Conservation (phyloP, 129 eudicot species). For the Flaveria trinervia region DNA sequence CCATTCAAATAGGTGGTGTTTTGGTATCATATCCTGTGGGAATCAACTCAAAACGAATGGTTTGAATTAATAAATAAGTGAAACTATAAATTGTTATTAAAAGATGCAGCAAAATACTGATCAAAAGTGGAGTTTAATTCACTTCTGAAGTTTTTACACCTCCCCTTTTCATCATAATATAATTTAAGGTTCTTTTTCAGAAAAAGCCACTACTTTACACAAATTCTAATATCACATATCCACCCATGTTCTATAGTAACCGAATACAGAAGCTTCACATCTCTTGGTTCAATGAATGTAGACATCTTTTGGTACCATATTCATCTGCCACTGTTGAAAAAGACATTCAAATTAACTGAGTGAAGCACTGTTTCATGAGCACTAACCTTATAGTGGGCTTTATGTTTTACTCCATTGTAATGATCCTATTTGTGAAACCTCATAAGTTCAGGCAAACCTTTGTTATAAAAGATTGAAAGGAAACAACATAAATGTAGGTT, state of each 20-base stretch:
- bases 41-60: conserved; percentile 15
- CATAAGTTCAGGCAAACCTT: conserved; percentile 38
- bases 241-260: conserved; percentile 34
- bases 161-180: conserved; percentile 25
- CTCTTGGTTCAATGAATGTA: conserved; percentile 34
- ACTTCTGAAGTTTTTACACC: conserved; percentile 24
- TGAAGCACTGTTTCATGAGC: conserved; percentile 36
- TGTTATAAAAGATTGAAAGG: conserved; percentile 29
- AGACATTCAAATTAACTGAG: conserved; percentile 26
- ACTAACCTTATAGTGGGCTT: conserved; percentile 33
- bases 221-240: conserved; percentile 25
- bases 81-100: neutral
- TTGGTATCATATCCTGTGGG: conserved; percentile 19
- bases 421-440: conserved; percentile 26
- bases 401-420: conserved; percentile 37
- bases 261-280: conserved; percentile 23
- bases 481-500: conserved; percentile 35
- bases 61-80: neutral
- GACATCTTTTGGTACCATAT: conserved; percentile 30
- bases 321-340: conserved; percentile 22
- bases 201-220: conserved; percentile 31
- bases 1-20: conserved; percentile 28
- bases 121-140: conserved; percentile 25
- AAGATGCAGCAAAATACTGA: conserved; percentile 21
- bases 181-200: neutral